Conservation (phyloP, 352 stramenopile species). For the Aphanomyces astaci region DNA sequence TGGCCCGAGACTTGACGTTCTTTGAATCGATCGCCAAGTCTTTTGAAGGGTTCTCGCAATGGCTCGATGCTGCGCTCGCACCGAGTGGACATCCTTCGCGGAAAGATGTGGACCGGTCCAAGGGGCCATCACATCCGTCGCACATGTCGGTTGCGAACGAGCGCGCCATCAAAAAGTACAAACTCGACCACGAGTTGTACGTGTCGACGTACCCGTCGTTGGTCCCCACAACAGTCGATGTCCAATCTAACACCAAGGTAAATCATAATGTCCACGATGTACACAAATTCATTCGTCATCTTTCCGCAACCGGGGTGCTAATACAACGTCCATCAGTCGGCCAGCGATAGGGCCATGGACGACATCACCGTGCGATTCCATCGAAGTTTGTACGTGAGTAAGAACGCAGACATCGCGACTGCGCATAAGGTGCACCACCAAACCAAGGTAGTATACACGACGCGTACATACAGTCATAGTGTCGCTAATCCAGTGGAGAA, state of each 20-base stretch:
- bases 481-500: too few species aligned
- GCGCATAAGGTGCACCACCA: background rate
- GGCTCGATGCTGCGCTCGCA: background rate
- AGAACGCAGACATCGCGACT: background rate
- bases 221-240: background rate
- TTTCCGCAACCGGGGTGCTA: background rate
- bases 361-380: conserved; percentile 10
- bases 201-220: background rate
- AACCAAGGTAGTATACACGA: conserved; percentile 7
- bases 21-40: conserved; percentile 21
- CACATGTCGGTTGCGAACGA: background rate
- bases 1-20: conserved; percentile 12
- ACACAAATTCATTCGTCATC: too few species aligned
- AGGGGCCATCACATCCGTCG: background rate
- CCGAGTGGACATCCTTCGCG: background rate
- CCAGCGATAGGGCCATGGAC: background rate
- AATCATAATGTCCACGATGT: too few species aligned
- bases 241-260: too few species aligned
- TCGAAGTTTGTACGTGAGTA: background rate
- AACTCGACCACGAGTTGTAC: conserved; percentile 15
- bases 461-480: background rate
- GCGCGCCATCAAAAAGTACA: conserved; percentile 22
- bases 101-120: background rate
- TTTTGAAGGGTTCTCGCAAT: background rate
- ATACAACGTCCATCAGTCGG: too few species aligned